Base-by-base conservation (phyloP, 2,329 filamentous ascomycete species). In the Phyllosticta citrichinensis region DNA sequence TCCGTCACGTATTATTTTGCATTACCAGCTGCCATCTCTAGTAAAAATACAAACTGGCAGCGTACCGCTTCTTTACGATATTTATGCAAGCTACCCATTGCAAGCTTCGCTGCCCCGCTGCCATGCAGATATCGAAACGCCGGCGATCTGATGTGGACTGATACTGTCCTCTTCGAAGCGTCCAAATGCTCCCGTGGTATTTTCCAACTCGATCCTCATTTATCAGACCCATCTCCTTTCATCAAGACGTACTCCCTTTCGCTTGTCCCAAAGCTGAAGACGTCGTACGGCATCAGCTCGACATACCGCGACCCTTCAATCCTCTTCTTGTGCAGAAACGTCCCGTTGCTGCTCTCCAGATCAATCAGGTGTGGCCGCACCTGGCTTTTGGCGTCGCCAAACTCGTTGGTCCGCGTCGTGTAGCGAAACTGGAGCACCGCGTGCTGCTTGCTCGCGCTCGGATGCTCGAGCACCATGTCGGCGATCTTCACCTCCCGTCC, bases 181-280 rank as follows among this genome's bases (percentile, higher is more conserved):
- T 22, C 22, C 22, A 3, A 22, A 22, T 22, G 22, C 17, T 40
- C 40, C 4, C 40, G 14, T n/a, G n/a, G 4, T 8, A 8, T 1
- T 8, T 8, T 17, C 14, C 4, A 47, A n/a, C 40, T 47, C 2
- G 1, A 2, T 47, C 40, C 35, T 5, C 12, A 14, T 40, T 5
- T 25, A 22, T 22, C 22, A 3, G 22, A 22, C 2, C 22, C 22
- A 22, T 22, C 22, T 22, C 22, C 22, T 22, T 22, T 22, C 89
- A 97, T 94, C 63, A 97, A 74, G n/a, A 99, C 91, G 73, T 97
- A 99, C 75, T 99, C 94, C 68, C 91, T 84, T 62, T 89, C 88
- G 71, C 91, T 96, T 63, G 88, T 81, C 10, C 92, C 94, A 75
- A 99, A 95, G 69, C 85, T 85, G 62, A 99, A 73, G 71, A 99